Evolutionary conservation across 768 basidiomycete species (phyloP).

Genomic region (Amanita molliuscula): DNA sequence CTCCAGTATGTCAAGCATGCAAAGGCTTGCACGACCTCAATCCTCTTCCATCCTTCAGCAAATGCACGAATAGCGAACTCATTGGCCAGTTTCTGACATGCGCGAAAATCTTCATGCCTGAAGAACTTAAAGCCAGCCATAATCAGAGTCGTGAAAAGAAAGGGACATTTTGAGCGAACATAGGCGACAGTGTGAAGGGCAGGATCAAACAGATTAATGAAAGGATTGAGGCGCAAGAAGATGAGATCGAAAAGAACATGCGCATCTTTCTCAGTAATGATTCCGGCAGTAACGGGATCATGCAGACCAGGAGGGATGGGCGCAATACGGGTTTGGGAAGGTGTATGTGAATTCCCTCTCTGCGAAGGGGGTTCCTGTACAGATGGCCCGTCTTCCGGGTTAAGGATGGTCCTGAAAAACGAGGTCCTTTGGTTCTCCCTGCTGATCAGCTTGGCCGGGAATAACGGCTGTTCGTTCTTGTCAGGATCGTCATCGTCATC

Average conservation of each 20-base stretch:
- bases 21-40: conserved; percentile 86
- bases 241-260: conserved; percentile 67
- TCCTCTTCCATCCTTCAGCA: conserved; percentile 64
- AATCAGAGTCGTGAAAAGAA: conserved; percentile 78
- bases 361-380: conserved; percentile 20
- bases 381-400: conserved; percentile 46
- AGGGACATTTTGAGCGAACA: conserved; percentile 69
- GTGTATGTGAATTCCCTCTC: conserved; percentile 27
- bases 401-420: conserved; percentile 79
- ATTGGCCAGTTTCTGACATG: conserved; percentile 62
- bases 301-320: conserved; percentile 29
- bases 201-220: conserved; percentile 85
- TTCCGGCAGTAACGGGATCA: conserved; percentile 66
- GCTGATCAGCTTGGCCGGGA: conserved; percentile 66
- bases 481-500: conserved; percentile 66
- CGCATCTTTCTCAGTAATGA: conserved; percentile 62
- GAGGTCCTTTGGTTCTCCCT: conserved; percentile 62
- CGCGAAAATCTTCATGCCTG: conserved; percentile 53
- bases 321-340: conserved; percentile 26
- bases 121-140: conserved; percentile 85
- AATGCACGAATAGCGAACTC: conserved; percentile 73
- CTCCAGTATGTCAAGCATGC: conserved; percentile 87
- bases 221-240: conserved; percentile 79
- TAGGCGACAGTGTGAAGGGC: conserved; percentile 72
- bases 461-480: conserved; percentile 50